Percentiles rank a stretch among this genome's conserved stretches.
phyloP scores from a whole-genome alignment of 164 flowering plant genomes.

The Annona cherimola region DNA sequence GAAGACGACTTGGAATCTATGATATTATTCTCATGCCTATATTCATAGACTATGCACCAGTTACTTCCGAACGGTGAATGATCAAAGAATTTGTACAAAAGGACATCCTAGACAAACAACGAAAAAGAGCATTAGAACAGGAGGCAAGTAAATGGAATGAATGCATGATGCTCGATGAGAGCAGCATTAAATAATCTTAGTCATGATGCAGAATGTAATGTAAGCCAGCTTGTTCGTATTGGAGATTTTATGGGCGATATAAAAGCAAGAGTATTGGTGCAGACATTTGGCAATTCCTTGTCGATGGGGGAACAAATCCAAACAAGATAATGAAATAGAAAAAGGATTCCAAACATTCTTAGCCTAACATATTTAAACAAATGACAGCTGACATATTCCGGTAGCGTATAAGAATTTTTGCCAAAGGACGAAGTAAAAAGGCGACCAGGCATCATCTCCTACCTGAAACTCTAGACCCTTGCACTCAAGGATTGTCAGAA shows the following conservation, averaged over 20 bases:
- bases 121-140: not conserved
- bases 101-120: constrained; percentile 52
- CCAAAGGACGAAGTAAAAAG: too few relatives aligned
- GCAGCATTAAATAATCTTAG: too few relatives aligned
- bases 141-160: not conserved
- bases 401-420: too few relatives aligned
- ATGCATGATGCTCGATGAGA: not conserved
- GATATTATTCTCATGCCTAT: constrained; percentile 43
- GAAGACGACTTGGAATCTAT: constrained; percentile 41
- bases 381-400: too few relatives aligned
- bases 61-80: constrained; percentile 55
- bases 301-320: not conserved
- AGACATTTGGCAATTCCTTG: not conserved
- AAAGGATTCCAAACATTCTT: too few relatives aligned
- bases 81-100: constrained; percentile 71
- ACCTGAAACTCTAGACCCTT: constrained; percentile 89
- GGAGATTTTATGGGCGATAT: too few relatives aligned
- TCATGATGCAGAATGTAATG: too few relatives aligned
- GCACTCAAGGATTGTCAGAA: constrained; percentile 72
- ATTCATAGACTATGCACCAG: constrained; percentile 71
- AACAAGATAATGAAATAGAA: not conserved
- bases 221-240: too few relatives aligned
- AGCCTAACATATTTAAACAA: too few relatives aligned
- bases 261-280: too few relatives aligned
- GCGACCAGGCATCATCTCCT: not conserved